phyloP scores from a whole-genome alignment of 2,329 filamentous ascomycete genomes.

The Sclerotinia nivalis region DNA sequence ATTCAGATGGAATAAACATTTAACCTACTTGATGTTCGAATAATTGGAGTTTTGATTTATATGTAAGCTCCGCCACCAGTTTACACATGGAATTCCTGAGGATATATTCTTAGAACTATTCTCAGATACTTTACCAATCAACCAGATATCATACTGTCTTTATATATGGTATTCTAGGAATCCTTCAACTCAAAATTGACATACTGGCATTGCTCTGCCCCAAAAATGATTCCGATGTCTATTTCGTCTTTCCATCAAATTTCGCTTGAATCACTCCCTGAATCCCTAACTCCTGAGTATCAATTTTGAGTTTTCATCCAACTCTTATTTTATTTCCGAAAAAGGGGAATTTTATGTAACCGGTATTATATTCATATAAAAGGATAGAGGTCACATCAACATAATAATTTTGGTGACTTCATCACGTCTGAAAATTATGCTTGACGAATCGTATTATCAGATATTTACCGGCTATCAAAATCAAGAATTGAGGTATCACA shows the following conservation, averaged over 20 bases:
- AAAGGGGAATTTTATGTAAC: not conserved
- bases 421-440: not conserved
- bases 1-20: not conserved
- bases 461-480: not conserved
- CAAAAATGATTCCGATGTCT: not conserved
- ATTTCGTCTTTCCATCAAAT: constrained; percentile 4
- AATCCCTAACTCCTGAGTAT: not conserved
- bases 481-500: constrained; percentile 2
- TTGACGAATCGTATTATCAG: not conserved
- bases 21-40: not conserved
- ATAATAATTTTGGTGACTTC: not conserved
- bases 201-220: not conserved
- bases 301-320: not conserved
- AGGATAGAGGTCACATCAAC: not conserved
- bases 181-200: not conserved
- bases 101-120: not conserved
- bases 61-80: not conserved
- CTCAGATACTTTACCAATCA: not conserved
- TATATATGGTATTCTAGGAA: not conserved
- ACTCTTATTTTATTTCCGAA: not conserved
- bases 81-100: not conserved
- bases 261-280: constrained; percentile 5
- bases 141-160: not conserved
- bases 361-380: not conserved
- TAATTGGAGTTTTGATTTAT: not conserved